These are phyloP conservation scores for Aspergillus ochraceus DNA, from an alignment of 2,329 filamentous ascomycete species.

Conservation along the genomic window DNA sequence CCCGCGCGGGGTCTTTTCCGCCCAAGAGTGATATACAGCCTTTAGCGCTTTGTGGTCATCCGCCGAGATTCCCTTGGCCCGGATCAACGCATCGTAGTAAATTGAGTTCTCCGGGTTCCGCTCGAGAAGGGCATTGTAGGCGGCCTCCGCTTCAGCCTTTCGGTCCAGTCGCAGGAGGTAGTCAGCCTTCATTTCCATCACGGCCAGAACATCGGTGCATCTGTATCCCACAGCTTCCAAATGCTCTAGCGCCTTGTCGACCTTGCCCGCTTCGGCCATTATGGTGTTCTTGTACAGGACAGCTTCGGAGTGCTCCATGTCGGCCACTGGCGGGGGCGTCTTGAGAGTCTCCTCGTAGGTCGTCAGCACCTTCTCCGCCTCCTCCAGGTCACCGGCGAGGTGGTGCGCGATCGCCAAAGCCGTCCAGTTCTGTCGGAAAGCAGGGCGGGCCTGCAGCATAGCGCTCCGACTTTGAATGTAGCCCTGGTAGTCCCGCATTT, in stretches of 20 bases:
- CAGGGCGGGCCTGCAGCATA: slow-evolving; percentile 83
- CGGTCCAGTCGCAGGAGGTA: slow-evolving; percentile 77
- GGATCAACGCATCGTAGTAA: slow-evolving; percentile 79
- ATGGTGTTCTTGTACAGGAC: slow-evolving; percentile 92
- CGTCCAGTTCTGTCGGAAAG: slow-evolving; percentile 91
- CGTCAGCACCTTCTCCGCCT: slow-evolving; percentile 86
- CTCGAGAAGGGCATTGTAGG: slow-evolving; percentile 77
- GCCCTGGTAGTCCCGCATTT: slow-evolving; percentile 93
- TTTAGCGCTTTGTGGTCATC: slow-evolving; percentile 65
- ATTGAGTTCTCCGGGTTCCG: slow-evolving; percentile 83
- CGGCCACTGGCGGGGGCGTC: slow-evolving; percentile 69
- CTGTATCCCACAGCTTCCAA: slow-evolving; percentile 74
- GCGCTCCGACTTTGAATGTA: slow-evolving; percentile 85
- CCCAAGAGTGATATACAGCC: slow-evolving; percentile 78
- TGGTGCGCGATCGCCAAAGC: slow-evolving; percentile 94
- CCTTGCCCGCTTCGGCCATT: slow-evolving; percentile 86
- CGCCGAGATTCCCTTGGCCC: slow-evolving; percentile 63
- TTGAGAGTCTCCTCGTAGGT: slow-evolving; percentile 95
- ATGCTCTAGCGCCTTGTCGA: slow-evolving; percentile 80
- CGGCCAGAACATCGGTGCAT: slow-evolving; percentile 78
- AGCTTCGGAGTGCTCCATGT: slow-evolving; percentile 92
- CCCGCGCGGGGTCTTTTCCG: slow-evolving; percentile 74
- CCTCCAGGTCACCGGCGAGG: slow-evolving; percentile 76
- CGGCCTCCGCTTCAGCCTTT: slow-evolving; percentile 76
- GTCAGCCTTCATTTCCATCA: slow-evolving; percentile 81